Evolutionary conservation across 148 eudicot genomes (phyloP).

Genomic region (Nepenthes mirabilis): DNA sequence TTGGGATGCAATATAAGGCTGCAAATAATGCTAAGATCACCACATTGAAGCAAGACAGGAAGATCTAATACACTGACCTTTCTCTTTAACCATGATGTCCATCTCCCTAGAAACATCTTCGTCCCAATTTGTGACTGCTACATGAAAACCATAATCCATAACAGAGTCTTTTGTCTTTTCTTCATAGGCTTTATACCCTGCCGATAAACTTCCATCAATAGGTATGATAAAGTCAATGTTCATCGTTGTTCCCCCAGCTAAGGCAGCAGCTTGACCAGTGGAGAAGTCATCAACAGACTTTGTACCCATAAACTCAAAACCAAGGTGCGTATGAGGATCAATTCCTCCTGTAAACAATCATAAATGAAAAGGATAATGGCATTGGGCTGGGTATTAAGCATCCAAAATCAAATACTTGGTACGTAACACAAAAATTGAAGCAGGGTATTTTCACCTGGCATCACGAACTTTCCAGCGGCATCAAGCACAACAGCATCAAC

Average conservation of each 20-base stretch:
- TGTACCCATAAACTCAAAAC: slow-evolving; percentile 82
- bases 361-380: neutral
- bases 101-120: slow-evolving; percentile 72
- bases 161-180: slow-evolving; percentile 58
- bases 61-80: slow-evolving; percentile 34
- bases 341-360: slow-evolving; percentile 63
- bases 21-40: neutral
- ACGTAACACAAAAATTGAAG: neutral
- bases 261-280: slow-evolving; percentile 94
- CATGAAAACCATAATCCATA: slow-evolving; percentile 98
- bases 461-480: slow-evolving; percentile 90
- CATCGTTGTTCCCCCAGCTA: slow-evolving; percentile 99
- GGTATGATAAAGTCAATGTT: slow-evolving; percentile 96
- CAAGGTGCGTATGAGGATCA: slow-evolving; percentile 94
- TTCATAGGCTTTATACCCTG: slow-evolving; percentile 57
- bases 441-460: slow-evolving; percentile 62
- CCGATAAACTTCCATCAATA: slow-evolving; percentile 63
- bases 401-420: neutral
- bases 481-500: slow-evolving; percentile 69
- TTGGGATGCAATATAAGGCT: too few relatives aligned
- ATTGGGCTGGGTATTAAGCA: neutral
- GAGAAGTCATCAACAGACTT: slow-evolving; percentile 85
- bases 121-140: slow-evolving; percentile 97
- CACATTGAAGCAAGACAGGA: neutral
- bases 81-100: slow-evolving; percentile 91